phyloP scores from a whole-genome alignment of 495 filamentous ascomycete species.

The Penicillium coprophilum region DNA sequence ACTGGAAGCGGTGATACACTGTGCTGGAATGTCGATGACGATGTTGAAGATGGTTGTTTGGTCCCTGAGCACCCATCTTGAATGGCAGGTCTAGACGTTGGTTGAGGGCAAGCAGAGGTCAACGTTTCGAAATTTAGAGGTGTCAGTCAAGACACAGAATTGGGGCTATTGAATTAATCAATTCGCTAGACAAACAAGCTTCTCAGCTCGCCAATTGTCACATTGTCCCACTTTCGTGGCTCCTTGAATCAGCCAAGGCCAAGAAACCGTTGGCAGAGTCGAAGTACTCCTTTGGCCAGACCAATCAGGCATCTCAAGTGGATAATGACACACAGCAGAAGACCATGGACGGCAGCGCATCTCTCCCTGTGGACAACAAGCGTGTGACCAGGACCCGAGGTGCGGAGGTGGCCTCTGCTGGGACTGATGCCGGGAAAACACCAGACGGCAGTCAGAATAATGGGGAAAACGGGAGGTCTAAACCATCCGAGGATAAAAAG shows the following conservation, averaged over 20 bases:
- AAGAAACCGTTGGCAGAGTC: constrained; percentile 46
- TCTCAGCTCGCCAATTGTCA: constrained; percentile 43
- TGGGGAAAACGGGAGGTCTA: neutral
- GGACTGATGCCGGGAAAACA: neutral
- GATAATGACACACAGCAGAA: neutral
- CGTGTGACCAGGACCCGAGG: neutral
- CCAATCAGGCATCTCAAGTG: neutral
- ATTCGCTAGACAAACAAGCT: constrained; percentile 50
- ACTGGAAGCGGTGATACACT: neutral
- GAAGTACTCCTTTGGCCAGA: constrained; percentile 31
- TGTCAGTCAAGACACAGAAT: neutral
- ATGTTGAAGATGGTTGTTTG: neutral
- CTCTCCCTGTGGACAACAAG: neutral
- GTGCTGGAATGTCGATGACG: neutral
- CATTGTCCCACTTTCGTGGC: constrained; percentile 64
- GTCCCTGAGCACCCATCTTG: neutral
- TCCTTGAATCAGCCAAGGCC: constrained; percentile 50
- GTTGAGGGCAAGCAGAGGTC: too few species aligned
- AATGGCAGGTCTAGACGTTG: neutral
- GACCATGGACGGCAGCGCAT: neutral
- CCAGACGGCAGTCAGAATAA: constrained; percentile 16
- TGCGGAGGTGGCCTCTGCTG: neutral
- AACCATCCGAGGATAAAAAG: constrained; percentile 18
- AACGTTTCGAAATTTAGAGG: neutral
- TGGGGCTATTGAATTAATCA: neutral